Base-by-base conservation (phyloP, 2,329 filamentous ascomycete genomes). In the Cyphellophora europaea region DNA sequence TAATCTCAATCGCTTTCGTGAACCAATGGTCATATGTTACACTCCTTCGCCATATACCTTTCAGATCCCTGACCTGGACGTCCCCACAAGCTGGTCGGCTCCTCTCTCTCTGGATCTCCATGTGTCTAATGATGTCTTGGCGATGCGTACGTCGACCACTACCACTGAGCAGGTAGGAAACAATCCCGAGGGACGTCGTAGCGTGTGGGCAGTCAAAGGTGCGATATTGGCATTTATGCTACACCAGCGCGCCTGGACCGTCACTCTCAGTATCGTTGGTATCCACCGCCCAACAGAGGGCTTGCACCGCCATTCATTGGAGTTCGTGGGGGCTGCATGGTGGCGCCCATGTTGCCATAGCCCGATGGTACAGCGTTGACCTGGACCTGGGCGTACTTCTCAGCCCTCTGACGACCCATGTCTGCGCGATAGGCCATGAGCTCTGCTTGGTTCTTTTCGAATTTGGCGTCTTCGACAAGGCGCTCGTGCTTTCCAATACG, bases 401-500 rank as follows among this genome's bases (percentile, higher is more conserved):
- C 41, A 19, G 12, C 38, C 8, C 48, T 36, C 31, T 40, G 36
- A 12, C 42, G 35, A 11, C 38, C 31, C 47, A 50, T 50, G 27
- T 47, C 41, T 11, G 45, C 37, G 3, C 50, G 37, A 33, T 52
- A 53, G n/a, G 47, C 48, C 32, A 52, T 19, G 30, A 55, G 38
- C 45, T 64, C 61, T 16, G 44, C 40, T 13, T 55, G 49, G 32
- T 62, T 54, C 37, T 56, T 54, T 27, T 61, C 55, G 54, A 62
- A 71, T 32, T 62, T 62, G 48, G 59, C 56, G 41, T 71, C 66
- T 27, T 65, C 65, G 14, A 63, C 36, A 13, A 59, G 61, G 30
- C 61, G 57, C 49, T 72, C 69, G 29, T 61, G 59, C 38, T 64
- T 62, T 19, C 70, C 70, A 41, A 59, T 56, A 38, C 62, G 59